These are phyloP conservation scores for Fonsecaea nubica DNA, from an alignment of 2,329 filamentous ascomycete species.

Conservation along the genomic window DNA sequence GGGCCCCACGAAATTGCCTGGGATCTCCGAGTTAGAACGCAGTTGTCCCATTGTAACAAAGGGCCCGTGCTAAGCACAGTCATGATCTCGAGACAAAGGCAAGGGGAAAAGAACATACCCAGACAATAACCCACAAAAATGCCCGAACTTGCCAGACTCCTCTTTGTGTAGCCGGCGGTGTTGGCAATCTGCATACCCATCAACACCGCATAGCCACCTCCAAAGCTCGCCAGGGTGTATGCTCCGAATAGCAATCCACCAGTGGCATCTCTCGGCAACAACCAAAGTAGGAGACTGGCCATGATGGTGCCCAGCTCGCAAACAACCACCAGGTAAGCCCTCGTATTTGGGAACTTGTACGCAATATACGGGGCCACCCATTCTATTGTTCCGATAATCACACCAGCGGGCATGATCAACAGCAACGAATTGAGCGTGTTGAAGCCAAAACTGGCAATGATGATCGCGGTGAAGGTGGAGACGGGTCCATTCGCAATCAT, in stretches of 20 bases:
- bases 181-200: conserved; percentile 57
- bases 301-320: conserved; percentile 54
- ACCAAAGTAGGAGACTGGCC: conserved; percentile 53
- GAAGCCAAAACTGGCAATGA: conserved; percentile 74
- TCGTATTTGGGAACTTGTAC: conserved; percentile 46
- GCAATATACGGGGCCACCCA: conserved; percentile 52
- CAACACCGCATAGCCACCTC: conserved; percentile 58
- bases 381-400: conserved; percentile 48
- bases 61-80: conserved; percentile 36
- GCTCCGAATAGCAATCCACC: conserved; percentile 58
- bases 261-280: conserved; percentile 50
- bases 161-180: conserved; percentile 41
- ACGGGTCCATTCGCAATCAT: conserved; percentile 71
- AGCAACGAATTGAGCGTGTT: conserved; percentile 69
- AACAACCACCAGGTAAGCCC: conserved; percentile 50
- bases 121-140: conserved; percentile 40
- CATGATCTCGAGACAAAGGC: conserved; percentile 40
- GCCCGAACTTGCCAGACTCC: conserved; percentile 33
- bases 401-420: conserved; percentile 57
- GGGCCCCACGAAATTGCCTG: conserved; percentile 18
- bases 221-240: conserved; percentile 56
- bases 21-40: conserved; percentile 45
- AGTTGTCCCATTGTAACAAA: conserved; percentile 42
- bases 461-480: conserved; percentile 72
- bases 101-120: conserved; percentile 51